These are phyloP conservation scores for Tricholoma furcatifolium DNA, from an alignment of 768 basidiomycete genomes.

Conservation along the genomic window DNA sequence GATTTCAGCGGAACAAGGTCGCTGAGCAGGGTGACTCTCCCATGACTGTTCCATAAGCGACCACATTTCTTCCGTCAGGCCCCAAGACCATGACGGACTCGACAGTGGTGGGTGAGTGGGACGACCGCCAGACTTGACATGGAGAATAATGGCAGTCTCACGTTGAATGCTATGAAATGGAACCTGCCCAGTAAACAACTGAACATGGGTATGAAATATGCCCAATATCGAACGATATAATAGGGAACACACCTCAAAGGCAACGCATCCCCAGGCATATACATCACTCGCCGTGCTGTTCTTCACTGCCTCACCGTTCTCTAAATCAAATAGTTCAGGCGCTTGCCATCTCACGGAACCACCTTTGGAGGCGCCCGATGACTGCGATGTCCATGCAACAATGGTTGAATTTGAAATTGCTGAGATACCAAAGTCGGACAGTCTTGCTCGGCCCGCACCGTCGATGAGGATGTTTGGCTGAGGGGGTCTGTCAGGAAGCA, in stretches of 20 bases:
- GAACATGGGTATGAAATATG: not conserved
- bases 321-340: not conserved
- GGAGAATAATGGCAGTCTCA: not conserved
- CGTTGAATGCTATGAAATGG: not conserved
- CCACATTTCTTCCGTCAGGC: conserved; percentile 1
- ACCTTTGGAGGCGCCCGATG: not conserved
- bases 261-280: not conserved
- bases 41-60: too few relatives aligned
- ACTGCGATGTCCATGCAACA: not conserved
- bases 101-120: too few relatives aligned
- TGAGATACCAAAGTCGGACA: conserved; percentile 5
- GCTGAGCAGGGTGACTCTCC: not conserved
- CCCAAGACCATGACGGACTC: not conserved
- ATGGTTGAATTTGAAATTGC: not conserved
- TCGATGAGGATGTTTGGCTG: not conserved
- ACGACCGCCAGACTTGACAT: too few relatives aligned
- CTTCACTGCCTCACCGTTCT: not conserved
- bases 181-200: not conserved
- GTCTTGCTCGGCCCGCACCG: not conserved
- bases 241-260: not conserved
- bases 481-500: not conserved
- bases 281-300: not conserved
- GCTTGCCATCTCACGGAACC: too few relatives aligned
- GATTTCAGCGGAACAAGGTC: not conserved
- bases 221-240: too few relatives aligned